phyloP scores from a whole-genome alignment of 2,329 filamentous ascomycete genomes.

The Phialophora tarda region DNA sequence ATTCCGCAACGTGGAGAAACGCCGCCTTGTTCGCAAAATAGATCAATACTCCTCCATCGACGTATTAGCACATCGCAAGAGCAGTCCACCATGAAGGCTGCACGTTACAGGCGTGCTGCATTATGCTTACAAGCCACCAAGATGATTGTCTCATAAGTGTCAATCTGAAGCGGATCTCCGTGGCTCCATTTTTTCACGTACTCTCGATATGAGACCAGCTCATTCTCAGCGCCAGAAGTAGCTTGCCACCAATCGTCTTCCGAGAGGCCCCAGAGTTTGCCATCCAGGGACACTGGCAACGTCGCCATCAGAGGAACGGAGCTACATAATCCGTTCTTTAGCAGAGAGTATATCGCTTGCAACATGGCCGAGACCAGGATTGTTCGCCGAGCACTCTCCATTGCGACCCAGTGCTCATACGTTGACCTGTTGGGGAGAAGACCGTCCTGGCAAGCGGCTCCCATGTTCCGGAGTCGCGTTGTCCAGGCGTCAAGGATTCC shows the following conservation, averaged over 20 bases:
- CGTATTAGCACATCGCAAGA: neutral
- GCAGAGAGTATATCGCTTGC: constrained; percentile 15
- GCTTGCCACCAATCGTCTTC: constrained; percentile 10
- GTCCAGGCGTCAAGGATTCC: constrained; percentile 10
- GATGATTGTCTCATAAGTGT: constrained; percentile 14
- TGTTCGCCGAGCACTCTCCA: constrained; percentile 14
- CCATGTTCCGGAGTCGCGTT: neutral
- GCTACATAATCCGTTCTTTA: constrained; percentile 8
- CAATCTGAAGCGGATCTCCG: constrained; percentile 11
- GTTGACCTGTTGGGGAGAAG: neutral
- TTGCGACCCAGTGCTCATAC: constrained; percentile 6
- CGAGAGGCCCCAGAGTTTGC: constrained; percentile 2
- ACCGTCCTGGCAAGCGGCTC: neutral
- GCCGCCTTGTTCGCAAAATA: no score
- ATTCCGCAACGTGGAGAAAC: neutral
- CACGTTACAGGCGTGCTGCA: neutral
- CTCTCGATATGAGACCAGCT: constrained; percentile 9
- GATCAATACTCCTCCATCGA: no score
- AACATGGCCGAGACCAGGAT: constrained; percentile 13
- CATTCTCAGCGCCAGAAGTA: constrained; percentile 2
- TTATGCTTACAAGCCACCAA: constrained; percentile 19
- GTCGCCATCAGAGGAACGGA: constrained; percentile 8
- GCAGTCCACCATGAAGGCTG: neutral
- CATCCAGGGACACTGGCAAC: constrained; percentile 10
- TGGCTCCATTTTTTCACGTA: constrained; percentile 13